Base-by-base conservation (phyloP, 225 moss, liverwort and hornwort genomes). In the Physcomitrellopsis africana region DNA sequence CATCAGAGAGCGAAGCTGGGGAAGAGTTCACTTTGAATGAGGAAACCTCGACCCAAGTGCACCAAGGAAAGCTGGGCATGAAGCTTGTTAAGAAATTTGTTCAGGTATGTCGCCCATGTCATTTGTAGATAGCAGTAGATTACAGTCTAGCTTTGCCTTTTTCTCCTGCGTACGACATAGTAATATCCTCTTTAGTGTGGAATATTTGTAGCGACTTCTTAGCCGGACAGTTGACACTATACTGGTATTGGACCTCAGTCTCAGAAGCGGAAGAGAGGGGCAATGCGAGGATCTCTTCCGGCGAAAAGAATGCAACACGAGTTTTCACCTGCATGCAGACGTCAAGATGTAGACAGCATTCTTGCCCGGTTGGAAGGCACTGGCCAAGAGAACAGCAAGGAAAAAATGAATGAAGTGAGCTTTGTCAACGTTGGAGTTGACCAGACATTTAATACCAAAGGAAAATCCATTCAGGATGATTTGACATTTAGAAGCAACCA, bases 211-310 rank as follows among this genome's bases (percentile, higher is more conserved):
- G 47, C 14, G 60, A 26, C 15, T 60, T 64, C 27, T n/a, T 17
- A 26, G 58, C 22, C 51, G 67, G 37, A n/a, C 5, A 12, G 9
- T 27, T 76, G 68, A 83, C 72, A 63, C n/a, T n/a, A 1, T 14
- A 51, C 24, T 43, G 37, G 52, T 76, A 53, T 57, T 68, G 68
- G 44, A n/a, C 10, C 60, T 20, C 84, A 87, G 87, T 79, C 79
- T 70, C 87, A 84, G 84, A 84, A 81, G 59, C 69, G 79, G 65
- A 87, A 81, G 81, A 49, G 81, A 63, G 81, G 79, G 18, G 20
- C 20, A n/a, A 68, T 54, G 53, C 79, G 67, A 63, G 70, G 49
- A 57, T 63, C 76, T 45, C n/a, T 79, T 55, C 63, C 70, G 63
- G 17, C 52, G 19, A 79, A 63, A 27, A 17, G 59, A 12, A 69